phyloP scores from a whole-genome alignment of 495 filamentous ascomycete genomes.

The Lichina pygmaea region DNA sequence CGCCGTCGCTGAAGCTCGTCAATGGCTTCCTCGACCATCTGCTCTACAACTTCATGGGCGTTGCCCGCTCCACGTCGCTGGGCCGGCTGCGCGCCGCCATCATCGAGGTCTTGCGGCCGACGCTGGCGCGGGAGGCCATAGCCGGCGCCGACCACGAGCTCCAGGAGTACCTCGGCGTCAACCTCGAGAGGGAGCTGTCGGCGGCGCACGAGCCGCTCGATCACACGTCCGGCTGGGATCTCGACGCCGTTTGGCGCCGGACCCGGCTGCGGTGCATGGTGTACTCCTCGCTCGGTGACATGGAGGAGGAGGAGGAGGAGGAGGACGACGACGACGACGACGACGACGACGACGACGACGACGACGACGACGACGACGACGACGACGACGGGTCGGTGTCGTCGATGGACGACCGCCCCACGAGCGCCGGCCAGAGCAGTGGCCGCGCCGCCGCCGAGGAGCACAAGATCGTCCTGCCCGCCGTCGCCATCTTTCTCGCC shows the following conservation, averaged over 20 bases:
- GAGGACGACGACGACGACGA: no score
- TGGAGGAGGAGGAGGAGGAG: conserved; percentile 90
- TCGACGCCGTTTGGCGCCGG: conserved; percentile 72
- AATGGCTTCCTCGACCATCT: conserved; percentile 90
- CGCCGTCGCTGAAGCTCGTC: conserved; percentile 47
- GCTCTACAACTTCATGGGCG: conserved; percentile 60
- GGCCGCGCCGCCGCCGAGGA: conserved; percentile 29
- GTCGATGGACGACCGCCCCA: neutral
- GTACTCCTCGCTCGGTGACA: conserved; percentile 81
- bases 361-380: conserved; percentile 32
- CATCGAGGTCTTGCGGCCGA: conserved; percentile 62
- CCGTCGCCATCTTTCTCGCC: conserved; percentile 85
- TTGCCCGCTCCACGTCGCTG: conserved; percentile 60
- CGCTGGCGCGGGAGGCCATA: conserved; percentile 69
- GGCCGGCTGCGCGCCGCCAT: conserved; percentile 56
- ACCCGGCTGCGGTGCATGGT: conserved; percentile 90
- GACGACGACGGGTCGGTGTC: conserved; percentile 10
- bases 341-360: no score
- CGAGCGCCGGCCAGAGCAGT: conserved; percentile 1
- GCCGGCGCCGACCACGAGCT: conserved; percentile 76
- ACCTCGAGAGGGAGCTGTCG: conserved; percentile 34
- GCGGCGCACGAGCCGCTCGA: conserved; percentile 25
- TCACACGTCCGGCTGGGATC: conserved; percentile 41
- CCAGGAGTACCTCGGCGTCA: conserved; percentile 57
- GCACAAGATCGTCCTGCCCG: conserved; percentile 42